Evolutionary conservation across 768 basidiomycete genomes (phyloP).

Genomic region (Russula virescens): DNA sequence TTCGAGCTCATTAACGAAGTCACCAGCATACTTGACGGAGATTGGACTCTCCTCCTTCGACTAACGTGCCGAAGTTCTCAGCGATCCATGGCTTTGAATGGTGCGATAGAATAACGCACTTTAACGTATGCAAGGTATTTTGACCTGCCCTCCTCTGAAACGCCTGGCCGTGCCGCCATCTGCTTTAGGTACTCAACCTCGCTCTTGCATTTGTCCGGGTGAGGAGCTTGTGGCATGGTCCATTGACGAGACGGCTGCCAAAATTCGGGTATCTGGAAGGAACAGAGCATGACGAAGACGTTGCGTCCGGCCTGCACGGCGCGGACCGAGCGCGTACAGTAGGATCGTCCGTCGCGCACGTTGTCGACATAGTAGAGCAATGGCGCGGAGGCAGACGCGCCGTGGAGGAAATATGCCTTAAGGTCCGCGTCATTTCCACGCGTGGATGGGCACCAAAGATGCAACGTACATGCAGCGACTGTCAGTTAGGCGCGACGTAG

Average conservation of each 20-base stretch:
- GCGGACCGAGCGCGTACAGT: slow-evolving; percentile 50
- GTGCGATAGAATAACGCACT: slow-evolving; percentile 21
- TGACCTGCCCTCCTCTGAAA: slow-evolving; percentile 34
- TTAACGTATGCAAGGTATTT: slow-evolving; percentile 29
- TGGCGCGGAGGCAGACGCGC: slow-evolving; percentile 65
- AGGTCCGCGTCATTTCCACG: background rate
- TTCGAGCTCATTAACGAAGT: slow-evolving; percentile 42
- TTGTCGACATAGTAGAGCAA: slow-evolving; percentile 77
- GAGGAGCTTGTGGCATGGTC: slow-evolving; percentile 54
- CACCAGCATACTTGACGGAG: slow-evolving; percentile 51
- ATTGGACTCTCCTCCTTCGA: slow-evolving; percentile 67
- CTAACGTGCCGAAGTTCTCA: slow-evolving; percentile 34
- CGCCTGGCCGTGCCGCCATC: slow-evolving; percentile 33
- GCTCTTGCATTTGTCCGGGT: slow-evolving; percentile 44
- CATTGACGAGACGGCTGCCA: slow-evolving; percentile 67
- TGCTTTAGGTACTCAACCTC: slow-evolving; percentile 27
- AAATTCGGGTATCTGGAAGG: slow-evolving; percentile 75
- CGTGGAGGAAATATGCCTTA: slow-evolving; percentile 78
- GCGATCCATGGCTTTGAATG: background rate
- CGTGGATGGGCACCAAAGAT: background rate
- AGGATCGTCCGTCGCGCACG: slow-evolving; percentile 68
- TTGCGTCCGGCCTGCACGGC: slow-evolving; percentile 43
- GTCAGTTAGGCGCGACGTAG: background rate
- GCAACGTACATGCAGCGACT: slow-evolving; percentile 66
- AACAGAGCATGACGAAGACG: slow-evolving; percentile 68